A percentile compares a stretch with the other conserved stretches of the same genome.
Evolutionary conservation across 352 stramenopile species (phyloP).

Genomic region (Phytophthora pini): DNA sequence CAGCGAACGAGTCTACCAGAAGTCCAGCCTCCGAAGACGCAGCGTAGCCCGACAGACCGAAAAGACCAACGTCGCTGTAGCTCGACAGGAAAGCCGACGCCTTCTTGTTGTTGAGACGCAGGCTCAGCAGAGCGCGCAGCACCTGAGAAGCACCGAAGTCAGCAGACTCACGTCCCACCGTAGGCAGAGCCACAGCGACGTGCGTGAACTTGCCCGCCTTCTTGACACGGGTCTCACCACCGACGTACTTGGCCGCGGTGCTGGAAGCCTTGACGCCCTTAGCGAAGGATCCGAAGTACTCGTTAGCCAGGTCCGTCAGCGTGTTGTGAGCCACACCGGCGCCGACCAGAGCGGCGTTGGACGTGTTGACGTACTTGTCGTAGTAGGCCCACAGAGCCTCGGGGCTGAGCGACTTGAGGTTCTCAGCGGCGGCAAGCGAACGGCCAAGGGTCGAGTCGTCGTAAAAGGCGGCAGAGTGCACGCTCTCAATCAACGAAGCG

Average conservation of each 20-base stretch:
- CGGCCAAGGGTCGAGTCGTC: slow-evolving; percentile 77
- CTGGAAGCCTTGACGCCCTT: slow-evolving; percentile 32
- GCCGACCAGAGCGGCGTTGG: slow-evolving; percentile 65
- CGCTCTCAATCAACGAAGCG: slow-evolving; percentile 56
- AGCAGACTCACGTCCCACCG: slow-evolving; percentile 48
- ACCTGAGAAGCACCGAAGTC: slow-evolving; percentile 68
- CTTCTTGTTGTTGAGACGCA: slow-evolving; percentile 72
- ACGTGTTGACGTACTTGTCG: slow-evolving; percentile 73
- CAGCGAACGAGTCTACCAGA: slow-evolving; percentile 73
- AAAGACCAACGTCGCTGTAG: slow-evolving; percentile 69
- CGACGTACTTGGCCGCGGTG: slow-evolving; percentile 68
- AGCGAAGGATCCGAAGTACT: slow-evolving; percentile 61
- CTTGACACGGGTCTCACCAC: slow-evolving; percentile 82
- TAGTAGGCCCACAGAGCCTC: slow-evolving; percentile 68
- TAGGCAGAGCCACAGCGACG: slow-evolving; percentile 77
- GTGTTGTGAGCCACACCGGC: slow-evolving; percentile 66
- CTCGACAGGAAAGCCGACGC: slow-evolving; percentile 62
- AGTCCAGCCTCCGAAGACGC: slow-evolving; percentile 56
- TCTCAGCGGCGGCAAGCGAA: slow-evolving; percentile 53
- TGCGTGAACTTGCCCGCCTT: slow-evolving; percentile 66
- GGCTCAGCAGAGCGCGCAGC: slow-evolving; percentile 66
- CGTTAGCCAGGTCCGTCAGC: slow-evolving; percentile 69
- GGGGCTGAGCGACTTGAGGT: slow-evolving; percentile 55
- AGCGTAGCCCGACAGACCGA: slow-evolving; percentile 71
- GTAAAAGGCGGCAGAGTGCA: slow-evolving; percentile 86